These are phyloP conservation scores for Cornus florida DNA, from an alignment of 148 eudicot genomes.

Conservation along the genomic window DNA sequence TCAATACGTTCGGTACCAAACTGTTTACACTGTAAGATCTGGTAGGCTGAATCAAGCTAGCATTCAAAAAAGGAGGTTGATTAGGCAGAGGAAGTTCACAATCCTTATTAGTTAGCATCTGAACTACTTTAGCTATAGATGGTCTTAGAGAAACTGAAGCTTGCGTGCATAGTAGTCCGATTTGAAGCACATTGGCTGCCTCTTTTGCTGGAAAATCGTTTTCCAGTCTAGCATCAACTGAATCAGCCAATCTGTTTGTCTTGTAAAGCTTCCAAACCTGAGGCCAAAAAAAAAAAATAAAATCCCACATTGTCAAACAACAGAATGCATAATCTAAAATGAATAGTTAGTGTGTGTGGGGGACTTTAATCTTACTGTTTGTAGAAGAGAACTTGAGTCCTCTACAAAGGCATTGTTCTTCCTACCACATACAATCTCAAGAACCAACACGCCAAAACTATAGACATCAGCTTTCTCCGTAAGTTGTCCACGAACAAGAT, in stretches of 20 bases:
- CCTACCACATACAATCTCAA: conserved; percentile 60
- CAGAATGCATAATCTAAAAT: background rate
- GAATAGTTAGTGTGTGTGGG: background rate
- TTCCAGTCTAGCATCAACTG: conserved; percentile 33
- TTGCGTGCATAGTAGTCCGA: conserved; percentile 55
- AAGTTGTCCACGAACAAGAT: conserved; percentile 59
- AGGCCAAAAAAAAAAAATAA: too few relatives aligned
- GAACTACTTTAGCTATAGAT: conserved; percentile 50
- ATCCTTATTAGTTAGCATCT: conserved; percentile 33
- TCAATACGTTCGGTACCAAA: conserved; percentile 1
- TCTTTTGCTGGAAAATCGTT: conserved; percentile 40
- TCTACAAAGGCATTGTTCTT: conserved; percentile 45
- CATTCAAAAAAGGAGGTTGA: conserved; percentile 53
- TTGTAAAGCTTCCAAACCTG: conserved; percentile 55
- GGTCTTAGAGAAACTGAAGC: conserved; percentile 51
- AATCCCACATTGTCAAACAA: background rate
- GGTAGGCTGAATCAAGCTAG: conserved; percentile 13
- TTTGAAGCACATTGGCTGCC: conserved; percentile 30
- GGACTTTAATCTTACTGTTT: conserved; percentile 28
- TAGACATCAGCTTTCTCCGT: conserved; percentile 79
- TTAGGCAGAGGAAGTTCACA: conserved; percentile 38
- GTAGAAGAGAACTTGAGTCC: conserved; percentile 49
- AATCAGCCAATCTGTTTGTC: conserved; percentile 30
- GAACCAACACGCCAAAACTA: conserved; percentile 65
- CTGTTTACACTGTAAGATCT: conserved; percentile 21